phyloP scores from a whole-genome alignment of 257 asterid species.

The Solanum pennellii region DNA sequence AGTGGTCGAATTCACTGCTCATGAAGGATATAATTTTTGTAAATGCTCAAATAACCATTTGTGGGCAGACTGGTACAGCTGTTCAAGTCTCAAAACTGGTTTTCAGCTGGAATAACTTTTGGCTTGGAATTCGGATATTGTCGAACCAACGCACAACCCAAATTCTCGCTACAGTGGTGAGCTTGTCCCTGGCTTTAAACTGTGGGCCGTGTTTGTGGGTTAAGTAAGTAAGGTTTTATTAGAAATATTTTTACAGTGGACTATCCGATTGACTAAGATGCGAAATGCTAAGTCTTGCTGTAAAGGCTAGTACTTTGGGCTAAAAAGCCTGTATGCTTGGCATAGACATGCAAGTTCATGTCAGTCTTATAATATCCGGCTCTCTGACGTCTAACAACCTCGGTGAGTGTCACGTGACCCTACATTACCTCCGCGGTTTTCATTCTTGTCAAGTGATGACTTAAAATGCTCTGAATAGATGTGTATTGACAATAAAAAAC shows the following conservation, averaged over 20 bases:
- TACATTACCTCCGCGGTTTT: not conserved
- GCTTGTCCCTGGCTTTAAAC: not conserved
- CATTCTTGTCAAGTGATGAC: not conserved
- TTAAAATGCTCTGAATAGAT: not conserved
- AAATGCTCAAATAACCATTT: not conserved
- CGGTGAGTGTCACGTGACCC: not conserved
- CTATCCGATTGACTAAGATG: not conserved
- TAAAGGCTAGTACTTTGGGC: not conserved
- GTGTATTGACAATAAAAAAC: not conserved
- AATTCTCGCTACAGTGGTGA: not conserved
- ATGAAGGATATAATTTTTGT: not conserved
- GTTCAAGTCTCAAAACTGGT: not conserved
- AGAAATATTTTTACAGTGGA: not conserved
- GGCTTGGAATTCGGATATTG: not conserved
- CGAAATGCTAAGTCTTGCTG: not conserved
- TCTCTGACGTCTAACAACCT: not conserved
- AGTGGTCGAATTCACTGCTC: not conserved
- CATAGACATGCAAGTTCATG: not conserved
- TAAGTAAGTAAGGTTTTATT: not conserved
- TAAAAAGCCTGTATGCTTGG: not conserved
- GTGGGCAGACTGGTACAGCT: not conserved
- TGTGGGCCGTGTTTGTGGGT: not conserved
- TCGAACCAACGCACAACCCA: not conserved
- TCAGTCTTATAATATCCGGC: not conserved
- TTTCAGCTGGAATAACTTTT: not conserved